These are phyloP conservation scores for Beauveria rudraprayagi DNA, from an alignment of 2,329 filamentous ascomycete genomes.

Conservation along the genomic window DNA sequence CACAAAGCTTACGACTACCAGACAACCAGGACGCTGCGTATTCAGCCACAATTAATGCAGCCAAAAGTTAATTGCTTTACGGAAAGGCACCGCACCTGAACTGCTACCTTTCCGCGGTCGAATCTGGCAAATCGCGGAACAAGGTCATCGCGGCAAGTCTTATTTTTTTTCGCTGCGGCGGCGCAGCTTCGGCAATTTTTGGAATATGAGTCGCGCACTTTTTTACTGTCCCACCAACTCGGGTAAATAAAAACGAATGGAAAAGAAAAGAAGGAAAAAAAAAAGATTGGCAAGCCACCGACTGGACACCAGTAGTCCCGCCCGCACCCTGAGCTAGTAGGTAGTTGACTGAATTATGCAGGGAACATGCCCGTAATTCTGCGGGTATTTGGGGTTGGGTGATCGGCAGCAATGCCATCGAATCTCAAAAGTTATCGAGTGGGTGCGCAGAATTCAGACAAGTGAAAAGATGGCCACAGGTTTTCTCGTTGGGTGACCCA, in stretches of 20 bases:
- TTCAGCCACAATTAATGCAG: not conserved
- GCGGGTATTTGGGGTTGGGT: not conserved
- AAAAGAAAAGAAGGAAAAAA: not conserved
- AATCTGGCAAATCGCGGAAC: no score
- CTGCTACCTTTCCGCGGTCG: not conserved
- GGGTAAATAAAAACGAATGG: not conserved
- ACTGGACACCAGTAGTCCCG: not conserved
- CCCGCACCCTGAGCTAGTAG: not conserved
- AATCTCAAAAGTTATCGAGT: not conserved
- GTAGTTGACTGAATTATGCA: not conserved
- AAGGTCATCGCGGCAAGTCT: no score
- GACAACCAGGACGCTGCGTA: no score
- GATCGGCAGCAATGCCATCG: constrained; percentile 6
- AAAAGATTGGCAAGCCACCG: not conserved
- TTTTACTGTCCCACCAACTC: no score
- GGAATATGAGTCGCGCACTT: not conserved
- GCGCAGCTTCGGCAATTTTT: not conserved
- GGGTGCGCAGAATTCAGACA: not conserved
- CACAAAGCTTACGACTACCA: not conserved
- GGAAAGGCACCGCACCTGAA: not conserved
- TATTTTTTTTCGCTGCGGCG: no score
- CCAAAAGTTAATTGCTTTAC: not conserved
- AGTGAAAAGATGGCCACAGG: no score
- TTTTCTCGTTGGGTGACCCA: no score
- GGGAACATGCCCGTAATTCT: not conserved